These are phyloP conservation scores for Tylopilus rubrobrunneus DNA, from an alignment of 768 basidiomycete species.

Conservation along the genomic window DNA sequence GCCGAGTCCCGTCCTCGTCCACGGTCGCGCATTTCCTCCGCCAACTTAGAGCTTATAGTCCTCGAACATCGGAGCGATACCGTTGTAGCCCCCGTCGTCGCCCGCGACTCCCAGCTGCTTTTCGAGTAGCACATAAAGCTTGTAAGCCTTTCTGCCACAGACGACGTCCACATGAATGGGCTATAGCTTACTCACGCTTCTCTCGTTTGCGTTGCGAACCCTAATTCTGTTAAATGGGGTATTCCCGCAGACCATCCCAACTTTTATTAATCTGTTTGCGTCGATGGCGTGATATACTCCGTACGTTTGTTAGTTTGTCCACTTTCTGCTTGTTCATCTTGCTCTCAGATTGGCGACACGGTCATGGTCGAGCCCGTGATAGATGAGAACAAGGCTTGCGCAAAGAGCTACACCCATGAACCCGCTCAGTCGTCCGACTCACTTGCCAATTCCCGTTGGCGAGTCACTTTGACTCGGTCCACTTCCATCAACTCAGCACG, in stretches of 20 bases:
- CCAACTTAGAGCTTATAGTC: slow-evolving; percentile 28
- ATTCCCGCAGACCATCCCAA: slow-evolving; percentile 18
- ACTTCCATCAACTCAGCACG: background rate
- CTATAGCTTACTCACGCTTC: slow-evolving; percentile 5
- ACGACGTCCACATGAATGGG: slow-evolving; percentile 26
- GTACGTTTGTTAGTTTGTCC: slow-evolving; percentile 33
- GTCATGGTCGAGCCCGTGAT: slow-evolving; percentile 60
- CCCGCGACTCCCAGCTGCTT: slow-evolving; percentile 42
- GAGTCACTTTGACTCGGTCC: slow-evolving; percentile 14
- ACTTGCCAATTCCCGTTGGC: slow-evolving; percentile 62
- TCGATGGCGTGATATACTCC: slow-evolving; percentile 57
- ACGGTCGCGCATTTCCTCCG: slow-evolving; percentile 9
- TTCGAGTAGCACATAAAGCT: slow-evolving; percentile 44
- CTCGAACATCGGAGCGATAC: slow-evolving; percentile 36
- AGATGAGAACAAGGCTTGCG: slow-evolving; percentile 41
- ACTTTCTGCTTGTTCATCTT: slow-evolving; percentile 8
- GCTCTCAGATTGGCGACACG: slow-evolving; percentile 53
- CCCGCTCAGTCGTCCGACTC: slow-evolving; percentile 48
- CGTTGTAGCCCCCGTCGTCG: slow-evolving; percentile 45
- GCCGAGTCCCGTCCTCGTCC: slow-evolving; percentile 23
- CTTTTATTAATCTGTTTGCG: slow-evolving; percentile 42
- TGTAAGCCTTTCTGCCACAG: slow-evolving; percentile 27
- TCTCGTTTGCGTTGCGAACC: slow-evolving; percentile 30
- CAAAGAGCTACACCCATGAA: slow-evolving; percentile 36
- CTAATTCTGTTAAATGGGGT: slow-evolving; percentile 34